A percentile compares a stretch with the other conserved stretches of the same genome.
phyloP scores from a whole-genome alignment of 2,329 filamentous ascomycete species.

The Colletotrichum brevisporum region DNA sequence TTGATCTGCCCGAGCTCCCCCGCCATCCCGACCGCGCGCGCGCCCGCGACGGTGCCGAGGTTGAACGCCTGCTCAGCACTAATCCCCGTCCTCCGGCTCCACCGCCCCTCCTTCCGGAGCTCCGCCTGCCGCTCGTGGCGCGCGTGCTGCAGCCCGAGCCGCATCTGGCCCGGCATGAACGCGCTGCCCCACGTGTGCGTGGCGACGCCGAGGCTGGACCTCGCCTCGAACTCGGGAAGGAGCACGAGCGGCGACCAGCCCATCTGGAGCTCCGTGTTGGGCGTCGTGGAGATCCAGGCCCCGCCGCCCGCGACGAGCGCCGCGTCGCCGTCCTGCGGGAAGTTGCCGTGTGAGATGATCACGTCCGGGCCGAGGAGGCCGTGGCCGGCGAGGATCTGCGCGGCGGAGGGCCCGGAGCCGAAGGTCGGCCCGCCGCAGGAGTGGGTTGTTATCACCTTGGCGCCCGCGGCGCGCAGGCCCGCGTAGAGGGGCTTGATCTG shows the following conservation, averaged over 20 bases:
- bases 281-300: conserved; percentile 59
- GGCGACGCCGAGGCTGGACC: conserved; percentile 48
- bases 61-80: conserved; percentile 58
- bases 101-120: conserved; percentile 47
- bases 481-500: conserved; percentile 54
- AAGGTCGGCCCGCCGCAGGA: conserved; percentile 7
- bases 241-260: conserved; percentile 46
- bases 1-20: conserved; percentile 58
- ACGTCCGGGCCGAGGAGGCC: conserved; percentile 1
- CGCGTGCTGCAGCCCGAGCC: conserved; percentile 46
- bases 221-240: conserved; percentile 18
- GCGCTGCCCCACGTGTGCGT: conserved; percentile 36
- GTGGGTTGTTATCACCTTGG: conserved; percentile 56
- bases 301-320: conserved; percentile 49
- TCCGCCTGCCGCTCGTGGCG: conserved; percentile 31
- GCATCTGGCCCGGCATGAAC: conserved; percentile 35
- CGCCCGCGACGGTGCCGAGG: conserved; percentile 62
- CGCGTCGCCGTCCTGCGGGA: conserved; percentile 48
- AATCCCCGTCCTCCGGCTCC: conserved; percentile 18
- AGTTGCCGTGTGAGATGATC: conserved; percentile 49
- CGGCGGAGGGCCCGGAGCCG: background rate
- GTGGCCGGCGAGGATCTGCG: conserved; percentile 8
- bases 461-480: conserved; percentile 50
- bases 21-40: conserved; percentile 57
- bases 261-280: conserved; percentile 67